Base-by-base conservation (phyloP, 148 eudicot genomes). In the Pouteria glomerata region DNA sequence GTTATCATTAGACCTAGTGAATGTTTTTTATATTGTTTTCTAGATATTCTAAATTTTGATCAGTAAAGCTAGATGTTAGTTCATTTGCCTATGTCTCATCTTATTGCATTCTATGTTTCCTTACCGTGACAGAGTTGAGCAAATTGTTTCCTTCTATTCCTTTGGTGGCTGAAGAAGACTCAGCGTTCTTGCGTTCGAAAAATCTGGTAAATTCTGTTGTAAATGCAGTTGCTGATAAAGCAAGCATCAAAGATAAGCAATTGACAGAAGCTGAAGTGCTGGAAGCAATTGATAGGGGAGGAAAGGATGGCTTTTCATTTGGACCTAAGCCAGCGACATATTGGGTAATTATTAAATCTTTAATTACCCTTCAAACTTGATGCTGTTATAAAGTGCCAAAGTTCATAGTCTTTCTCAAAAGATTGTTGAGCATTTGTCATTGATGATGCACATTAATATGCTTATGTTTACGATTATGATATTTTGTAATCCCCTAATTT, bases 101-200 rank as follows among this genome's bases (percentile, higher is more conserved):
- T 26, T 7, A 35, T 34, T 63, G 66, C n/a, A 67, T n/a, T n/a
- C 69, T 68, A 8, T 37, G 44, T 53, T 50, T 18, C 21, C 14
- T 64, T 70, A 59, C 68, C 56, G 59, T 71, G 62, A 41, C 86
- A 95, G 98, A 95, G 84, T 79, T 95, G 61, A 69, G 85, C 41
- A 85, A 81, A 50, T 41, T 80, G 19, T 89, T 91, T 69, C 99
- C 99, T 31, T 79, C 76, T 26, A 89, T 95, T 75, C 99, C 99
- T 42, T 69, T 95, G 88, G 99, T 95, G 81, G 99, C 99, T 73
- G 99, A 95, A 81, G 99, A 95, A 82, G 99, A 95, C 76, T 95
- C 99, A 14, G 82, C 86, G 50, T 91, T 83, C 73, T 76, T 95
- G 80, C 92, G 89, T 31, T 77, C 87, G 29, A 95, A 84, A 71